A percentile compares a stretch with the other conserved stretches of the same genome.
These are phyloP conservation scores for Castanea mollissima DNA, from an alignment of 306 rosid genomes.

Conservation along the genomic window DNA sequence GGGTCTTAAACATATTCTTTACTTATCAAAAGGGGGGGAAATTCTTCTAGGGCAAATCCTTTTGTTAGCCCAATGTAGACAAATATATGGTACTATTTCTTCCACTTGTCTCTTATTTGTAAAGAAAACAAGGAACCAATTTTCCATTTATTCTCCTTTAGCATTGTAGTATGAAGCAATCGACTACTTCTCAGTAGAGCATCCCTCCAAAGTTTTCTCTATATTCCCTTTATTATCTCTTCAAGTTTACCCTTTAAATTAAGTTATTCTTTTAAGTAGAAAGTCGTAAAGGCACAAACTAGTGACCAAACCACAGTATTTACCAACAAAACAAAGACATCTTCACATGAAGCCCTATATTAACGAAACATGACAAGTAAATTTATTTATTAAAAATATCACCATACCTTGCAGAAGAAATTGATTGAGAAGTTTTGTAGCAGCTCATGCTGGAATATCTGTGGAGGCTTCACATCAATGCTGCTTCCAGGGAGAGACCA, in stretches of 20 bases:
- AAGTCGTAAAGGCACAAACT: neutral
- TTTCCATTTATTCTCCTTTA: neutral
- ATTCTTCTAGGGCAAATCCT: too few relatives aligned
- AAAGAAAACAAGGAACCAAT: neutral
- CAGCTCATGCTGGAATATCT: constrained; percentile 94
- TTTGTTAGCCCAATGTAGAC: too few relatives aligned
- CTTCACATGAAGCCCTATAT: neutral
- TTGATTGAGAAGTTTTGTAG: constrained; percentile 93
- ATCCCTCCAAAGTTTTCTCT: neutral
- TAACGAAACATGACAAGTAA: constrained; percentile 5
- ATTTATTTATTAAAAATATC: constrained; percentile 10
- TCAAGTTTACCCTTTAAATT: neutral
- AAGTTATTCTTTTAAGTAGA: neutral
- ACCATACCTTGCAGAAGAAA: constrained; percentile 89
- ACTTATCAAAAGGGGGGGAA: too few relatives aligned
- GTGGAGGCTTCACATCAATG: constrained; percentile 62
- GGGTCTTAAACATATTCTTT: too few relatives aligned
- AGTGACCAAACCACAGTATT: neutral
- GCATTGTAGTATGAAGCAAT: neutral
- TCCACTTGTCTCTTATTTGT: too few relatives aligned
- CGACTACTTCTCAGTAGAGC: neutral
- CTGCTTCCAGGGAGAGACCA: constrained; percentile 89
- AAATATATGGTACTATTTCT: too few relatives aligned
- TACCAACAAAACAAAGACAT: constrained; percentile 6
- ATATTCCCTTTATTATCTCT: neutral